Base-by-base conservation (phyloP, 169 alveolate species). In the Cardiosporidium cionae region DNA sequence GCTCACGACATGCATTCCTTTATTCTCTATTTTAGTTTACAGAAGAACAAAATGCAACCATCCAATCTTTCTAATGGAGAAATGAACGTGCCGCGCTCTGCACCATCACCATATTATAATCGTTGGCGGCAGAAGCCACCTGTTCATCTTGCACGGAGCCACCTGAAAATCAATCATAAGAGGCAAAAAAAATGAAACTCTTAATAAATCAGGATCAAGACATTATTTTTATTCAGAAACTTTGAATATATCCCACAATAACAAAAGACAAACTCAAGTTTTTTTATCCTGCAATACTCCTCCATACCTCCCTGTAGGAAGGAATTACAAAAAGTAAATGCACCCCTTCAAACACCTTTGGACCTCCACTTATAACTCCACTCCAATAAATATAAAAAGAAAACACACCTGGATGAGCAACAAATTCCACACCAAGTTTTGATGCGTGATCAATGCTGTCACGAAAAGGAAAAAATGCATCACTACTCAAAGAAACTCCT, bases 401-500 rank as follows among this genome's bases (percentile, higher is more conserved):
- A 52, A 69, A 33, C 63, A 7, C 62, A 7, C 74, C 81, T 0
- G 81, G 81, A 28, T 74, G 76, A 31, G 65, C 78, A 28, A 74
- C 37, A 68, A 33, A 35, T 23, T 31, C 31, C 16, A 74, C 81
- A 1, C 81, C 81, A 3, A 23, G 23, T 4, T 68, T 67, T 66
- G 70, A 66, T n/a, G 78, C 76, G 29, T 67, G 76, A 53, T 79
- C 85, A 33, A 79, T 79, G 29, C 74, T 66, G 64, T 79, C 85
- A 32, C 85, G 62, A 81, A 79, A 79, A 35, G 85, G 85, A 78
- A 79, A 79, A 74, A 79, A 79, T 36, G 85, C 85, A 37, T 79
- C 85, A 7, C 78, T 66, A n/a, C 82, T 70, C 52, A 79, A 65
- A n/a, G 85, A 70, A 1, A 79, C 85, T 16, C 81, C 84, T 7